Evolutionary conservation across 331 rosid species (phyloP).

Genomic region (Rosa hybrid): DNA sequence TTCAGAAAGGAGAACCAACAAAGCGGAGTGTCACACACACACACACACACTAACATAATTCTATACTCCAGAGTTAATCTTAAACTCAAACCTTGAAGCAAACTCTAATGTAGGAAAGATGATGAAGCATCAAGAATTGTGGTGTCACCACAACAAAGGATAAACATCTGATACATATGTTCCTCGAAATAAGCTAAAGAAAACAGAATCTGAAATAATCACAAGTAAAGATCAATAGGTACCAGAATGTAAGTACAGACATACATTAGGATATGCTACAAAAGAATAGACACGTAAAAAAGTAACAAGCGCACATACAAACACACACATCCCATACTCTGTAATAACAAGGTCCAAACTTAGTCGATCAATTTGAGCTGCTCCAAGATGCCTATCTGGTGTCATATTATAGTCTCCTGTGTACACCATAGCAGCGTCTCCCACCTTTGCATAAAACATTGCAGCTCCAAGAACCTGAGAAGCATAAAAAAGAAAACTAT

Average conservation of each 20-base stretch:
- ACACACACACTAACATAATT: background rate
- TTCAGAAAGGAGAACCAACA: background rate
- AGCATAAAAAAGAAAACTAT: conserved; percentile 2
- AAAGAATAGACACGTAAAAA: background rate
- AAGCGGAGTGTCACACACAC: background rate
- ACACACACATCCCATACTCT: conserved; percentile 52
- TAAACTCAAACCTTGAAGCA: conserved; percentile 7
- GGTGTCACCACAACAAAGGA: conserved; percentile 5
- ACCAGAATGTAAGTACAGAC: too few relatives aligned
- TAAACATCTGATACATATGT: background rate
- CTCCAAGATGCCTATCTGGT: conserved; percentile 95
- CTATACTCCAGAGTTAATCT: background rate
- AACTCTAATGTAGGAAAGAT: background rate
- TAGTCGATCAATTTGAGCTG: conserved; percentile 89
- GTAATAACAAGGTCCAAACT: conserved; percentile 90
- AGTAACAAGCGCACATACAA: too few relatives aligned
- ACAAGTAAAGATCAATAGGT: background rate
- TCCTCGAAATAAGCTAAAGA: background rate
- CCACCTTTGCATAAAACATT: conserved; percentile 94
- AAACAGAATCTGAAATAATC: background rate
- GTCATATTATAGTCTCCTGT: conserved; percentile 99
- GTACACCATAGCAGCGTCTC: conserved; percentile 82
- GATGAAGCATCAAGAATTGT: conserved; percentile 1
- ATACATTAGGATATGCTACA: background rate
- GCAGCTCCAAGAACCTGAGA: conserved; percentile 93